Evolutionary conservation across 768 basidiomycete species (phyloP).

Genomic region (Sarcodon aspratus): DNA sequence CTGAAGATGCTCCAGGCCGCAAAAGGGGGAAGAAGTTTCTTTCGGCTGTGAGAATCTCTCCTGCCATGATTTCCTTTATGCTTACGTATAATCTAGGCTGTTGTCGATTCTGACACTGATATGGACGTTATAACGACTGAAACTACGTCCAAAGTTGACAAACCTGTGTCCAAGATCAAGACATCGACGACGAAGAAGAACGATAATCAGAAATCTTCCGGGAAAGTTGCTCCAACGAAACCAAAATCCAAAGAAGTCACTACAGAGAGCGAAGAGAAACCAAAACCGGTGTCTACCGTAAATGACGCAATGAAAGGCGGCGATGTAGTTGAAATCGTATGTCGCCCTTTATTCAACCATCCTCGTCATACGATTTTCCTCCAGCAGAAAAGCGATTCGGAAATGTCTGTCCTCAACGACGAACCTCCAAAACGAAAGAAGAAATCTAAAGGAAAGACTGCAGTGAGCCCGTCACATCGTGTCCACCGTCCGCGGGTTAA

Average conservation of each 20-base stretch:
- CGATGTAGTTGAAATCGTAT: not conserved
- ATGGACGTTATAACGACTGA: too few species aligned
- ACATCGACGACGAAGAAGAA: too few species aligned
- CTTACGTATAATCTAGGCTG: too few species aligned
- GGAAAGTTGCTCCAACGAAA: not conserved
- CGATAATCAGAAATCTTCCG: not conserved
- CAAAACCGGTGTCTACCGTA: not conserved
- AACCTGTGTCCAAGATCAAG: too few species aligned
- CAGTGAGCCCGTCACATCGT: constrained; percentile 12
- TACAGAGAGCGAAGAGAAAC: not conserved
- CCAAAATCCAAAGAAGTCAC: not conserved
- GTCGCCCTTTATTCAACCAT: not conserved
- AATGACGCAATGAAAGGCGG: not conserved
- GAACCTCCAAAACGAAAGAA: constrained; percentile 36
- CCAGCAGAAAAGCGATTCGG: constrained; percentile 38
- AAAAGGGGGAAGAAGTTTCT: too few species aligned
- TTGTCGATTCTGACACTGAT: too few species aligned
- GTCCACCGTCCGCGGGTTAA: not conserved
- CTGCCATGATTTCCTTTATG: too few species aligned
- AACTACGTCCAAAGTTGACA: too few species aligned
- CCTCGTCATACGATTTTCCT: not conserved
- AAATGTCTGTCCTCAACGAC: constrained; percentile 42
- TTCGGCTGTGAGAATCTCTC: too few species aligned
- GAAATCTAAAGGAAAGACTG: constrained; percentile 26
- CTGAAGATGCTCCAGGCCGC: too few species aligned